Base-by-base conservation (phyloP, 129 eudicot genomes). In the Logfia minima region DNA sequence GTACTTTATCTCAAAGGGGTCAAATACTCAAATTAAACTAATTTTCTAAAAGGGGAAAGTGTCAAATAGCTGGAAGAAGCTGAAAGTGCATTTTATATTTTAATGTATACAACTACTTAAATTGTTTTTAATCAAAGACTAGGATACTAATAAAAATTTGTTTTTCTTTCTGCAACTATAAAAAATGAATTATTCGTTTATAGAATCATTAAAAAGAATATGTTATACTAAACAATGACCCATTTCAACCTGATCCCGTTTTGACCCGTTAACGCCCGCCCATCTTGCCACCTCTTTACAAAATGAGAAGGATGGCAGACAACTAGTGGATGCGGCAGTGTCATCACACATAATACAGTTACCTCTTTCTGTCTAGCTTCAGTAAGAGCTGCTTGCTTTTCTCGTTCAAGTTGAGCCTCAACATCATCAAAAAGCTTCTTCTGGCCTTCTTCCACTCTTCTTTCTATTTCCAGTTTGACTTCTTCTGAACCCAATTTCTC, bases 311-410 rank as follows among this genome's bases (percentile, higher is more conserved):
- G 51, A 75, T 41, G 21, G 55, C 6, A 48, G 55, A 1, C n/a
- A 48, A 48, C 55, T 14, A 48, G 55, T 48, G 55, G n/a, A 48
- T 5, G 18, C 4, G 6, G 18, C 18, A 48, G 18, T 48, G 18
- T 48, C 55, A 14, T 14, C 18, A 48, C 55, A 48, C 55, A 48
- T 48, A 48, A 48, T 48, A 13, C n/a, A 48, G 56, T 81, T 53
- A 89, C 98, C 86, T 90, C 98, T 82, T 93, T 93, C 77, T 72
- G 88, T 78, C 96, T 83, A 31, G 98, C 96, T 83, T 90, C 98
- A 45, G 74, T 78, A 68, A 86, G 88, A 79, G 98, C 92, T 51
- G 96, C 85, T 85, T 88, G 92, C 71, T 90, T 93, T 81, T 90
- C 98, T 78, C 82, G 90, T 62, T 82, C 80, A 68, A 93, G 96